These are phyloP conservation scores for Phytophthora rubi DNA, from an alignment of 352 stramenopile species.

Conservation along the genomic window DNA sequence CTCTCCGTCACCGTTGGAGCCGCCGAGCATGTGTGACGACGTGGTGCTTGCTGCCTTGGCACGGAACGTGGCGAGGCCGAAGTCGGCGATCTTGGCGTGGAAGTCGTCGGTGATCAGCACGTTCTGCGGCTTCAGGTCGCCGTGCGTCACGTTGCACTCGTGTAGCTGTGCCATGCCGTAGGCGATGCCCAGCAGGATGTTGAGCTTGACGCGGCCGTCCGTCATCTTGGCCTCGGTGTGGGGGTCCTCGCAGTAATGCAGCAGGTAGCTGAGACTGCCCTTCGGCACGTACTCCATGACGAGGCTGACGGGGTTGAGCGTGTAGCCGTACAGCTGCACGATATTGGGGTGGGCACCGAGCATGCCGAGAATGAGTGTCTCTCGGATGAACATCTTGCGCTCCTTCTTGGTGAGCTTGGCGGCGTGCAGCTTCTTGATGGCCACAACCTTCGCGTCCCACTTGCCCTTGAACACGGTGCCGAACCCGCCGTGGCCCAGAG, in stretches of 20 bases:
- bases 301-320: conserved; percentile 35
- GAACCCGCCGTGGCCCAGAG: conserved; percentile 40
- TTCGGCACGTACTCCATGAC: conserved; percentile 48
- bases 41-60: conserved; percentile 36
- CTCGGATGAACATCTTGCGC: conserved; percentile 41
- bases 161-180: conserved; percentile 48
- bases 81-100: conserved; percentile 86
- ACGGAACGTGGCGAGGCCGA: conserved; percentile 52
- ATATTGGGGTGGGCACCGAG: conserved; percentile 50
- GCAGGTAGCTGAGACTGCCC: conserved; percentile 41
- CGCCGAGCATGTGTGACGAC: conserved; percentile 38
- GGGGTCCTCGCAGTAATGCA: conserved; percentile 43
- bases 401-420: conserved; percentile 44
- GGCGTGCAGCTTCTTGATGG: conserved; percentile 50
- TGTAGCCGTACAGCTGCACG: conserved; percentile 42
- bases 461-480: conserved; percentile 32
- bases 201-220: conserved; percentile 46
- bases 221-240: conserved; percentile 47
- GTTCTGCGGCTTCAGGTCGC: conserved; percentile 75
- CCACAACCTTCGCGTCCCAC: conserved; percentile 30
- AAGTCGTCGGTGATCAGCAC: conserved; percentile 68
- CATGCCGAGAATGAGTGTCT: conserved; percentile 41
- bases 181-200: conserved; percentile 37
- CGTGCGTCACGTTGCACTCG: conserved; percentile 55
- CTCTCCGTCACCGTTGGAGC: conserved; percentile 17